These are phyloP conservation scores for Xylaria sp. DNA, from an alignment of 2,329 filamentous ascomycete genomes.

Conservation along the genomic window DNA sequence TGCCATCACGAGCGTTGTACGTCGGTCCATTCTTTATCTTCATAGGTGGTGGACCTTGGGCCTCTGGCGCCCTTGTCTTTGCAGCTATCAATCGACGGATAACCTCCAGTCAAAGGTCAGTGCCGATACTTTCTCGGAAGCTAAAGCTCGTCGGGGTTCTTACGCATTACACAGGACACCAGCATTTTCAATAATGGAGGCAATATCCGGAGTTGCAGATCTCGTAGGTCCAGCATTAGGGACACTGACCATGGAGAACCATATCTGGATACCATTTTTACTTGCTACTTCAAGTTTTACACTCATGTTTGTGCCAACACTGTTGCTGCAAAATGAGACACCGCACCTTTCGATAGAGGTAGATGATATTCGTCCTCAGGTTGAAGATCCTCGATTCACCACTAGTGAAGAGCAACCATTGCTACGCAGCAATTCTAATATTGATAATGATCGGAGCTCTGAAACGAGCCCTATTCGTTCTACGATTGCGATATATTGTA, in stretches of 20 bases:
- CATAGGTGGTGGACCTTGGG: slow-evolving; percentile 31
- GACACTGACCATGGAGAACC: slow-evolving; percentile 25
- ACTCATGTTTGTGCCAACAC: slow-evolving; percentile 26
- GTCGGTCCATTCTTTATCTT: slow-evolving; percentile 25
- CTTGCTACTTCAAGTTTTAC: slow-evolving; percentile 22
- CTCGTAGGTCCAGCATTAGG: slow-evolving; percentile 27
- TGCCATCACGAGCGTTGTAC: slow-evolving; percentile 21
- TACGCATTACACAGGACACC: slow-evolving; percentile 15
- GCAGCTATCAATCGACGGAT: slow-evolving; percentile 25
- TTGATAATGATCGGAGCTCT: background rate
- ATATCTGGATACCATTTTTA: slow-evolving; percentile 30
- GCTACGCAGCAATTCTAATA: background rate
- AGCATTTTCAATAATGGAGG: slow-evolving; percentile 34
- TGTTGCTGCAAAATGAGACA: slow-evolving; percentile 13
- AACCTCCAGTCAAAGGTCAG: slow-evolving; percentile 21
- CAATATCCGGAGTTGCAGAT: slow-evolving; percentile 27
- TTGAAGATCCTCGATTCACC: background rate
- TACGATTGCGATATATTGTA: slow-evolving; percentile 5
- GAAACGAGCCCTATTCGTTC: background rate
- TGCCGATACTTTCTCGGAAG: background rate
- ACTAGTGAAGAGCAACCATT: slow-evolving; percentile 24
- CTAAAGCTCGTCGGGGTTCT: background rate
- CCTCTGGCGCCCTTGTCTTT: slow-evolving; percentile 31
- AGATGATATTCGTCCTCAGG: background rate
- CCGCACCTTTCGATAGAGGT: background rate